phyloP scores from a whole-genome alignment of 1,284 basidiomycete genomes.

The Lignosus rhinocerotis region DNA sequence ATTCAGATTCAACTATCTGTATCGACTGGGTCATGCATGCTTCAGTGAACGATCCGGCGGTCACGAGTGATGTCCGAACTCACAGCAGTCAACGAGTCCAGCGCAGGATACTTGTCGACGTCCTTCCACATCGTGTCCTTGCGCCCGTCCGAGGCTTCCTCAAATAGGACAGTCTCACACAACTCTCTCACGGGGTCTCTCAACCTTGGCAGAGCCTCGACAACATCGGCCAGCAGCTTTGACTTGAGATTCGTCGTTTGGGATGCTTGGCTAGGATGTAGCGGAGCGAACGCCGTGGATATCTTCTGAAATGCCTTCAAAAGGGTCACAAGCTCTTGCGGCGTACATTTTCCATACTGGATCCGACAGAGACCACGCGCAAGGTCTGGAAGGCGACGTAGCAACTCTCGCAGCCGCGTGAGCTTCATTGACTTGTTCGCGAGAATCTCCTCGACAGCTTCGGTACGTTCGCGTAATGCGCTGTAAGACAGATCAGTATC shows the following conservation, averaged over 20 bases:
- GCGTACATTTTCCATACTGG: conserved; percentile 90
- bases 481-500: conserved; percentile 38
- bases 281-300: conserved; percentile 57
- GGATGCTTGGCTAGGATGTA: conserved; percentile 29
- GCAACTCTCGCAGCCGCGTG: conserved; percentile 65
- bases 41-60: background rate
- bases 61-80: conserved; percentile 8
- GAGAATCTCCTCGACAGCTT: conserved; percentile 85
- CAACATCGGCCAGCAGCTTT: conserved; percentile 68
- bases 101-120: conserved; percentile 65
- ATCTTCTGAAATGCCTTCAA: conserved; percentile 79
- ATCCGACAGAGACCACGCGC: conserved; percentile 87
- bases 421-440: conserved; percentile 55
- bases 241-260: conserved; percentile 63
- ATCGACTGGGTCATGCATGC: conserved; percentile 43
- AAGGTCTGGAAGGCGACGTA: conserved; percentile 85
- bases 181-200: conserved; percentile 56
- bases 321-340: conserved; percentile 80
- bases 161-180: conserved; percentile 61
- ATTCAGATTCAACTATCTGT: conserved; percentile 66
- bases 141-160: conserved; percentile 67
- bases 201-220: conserved; percentile 70
- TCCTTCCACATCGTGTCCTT: conserved; percentile 80
- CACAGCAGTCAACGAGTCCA: conserved; percentile 54
- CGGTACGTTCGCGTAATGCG: conserved; percentile 71